Evolutionary conservation across 2,329 filamentous ascomycete genomes (phyloP).

Genomic region (Sporothrix euskadiensis): DNA sequence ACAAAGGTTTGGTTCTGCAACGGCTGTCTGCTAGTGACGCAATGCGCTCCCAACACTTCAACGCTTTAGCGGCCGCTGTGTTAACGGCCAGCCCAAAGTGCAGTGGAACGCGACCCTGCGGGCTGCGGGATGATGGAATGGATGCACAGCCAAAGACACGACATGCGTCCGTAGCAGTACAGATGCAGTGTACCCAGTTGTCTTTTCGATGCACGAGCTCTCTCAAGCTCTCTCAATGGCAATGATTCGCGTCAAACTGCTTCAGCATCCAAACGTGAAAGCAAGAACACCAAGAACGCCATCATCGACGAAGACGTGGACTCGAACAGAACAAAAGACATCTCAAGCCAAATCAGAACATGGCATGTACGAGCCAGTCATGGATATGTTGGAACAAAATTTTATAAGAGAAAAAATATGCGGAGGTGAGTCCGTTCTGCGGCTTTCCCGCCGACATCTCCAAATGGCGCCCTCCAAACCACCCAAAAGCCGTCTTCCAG

Average conservation of each 20-base stretch:
- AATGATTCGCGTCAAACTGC: background rate
- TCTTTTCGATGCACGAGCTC: background rate
- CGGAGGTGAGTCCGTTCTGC: constrained; percentile 14
- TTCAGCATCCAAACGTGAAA: background rate
- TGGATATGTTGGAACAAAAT: background rate
- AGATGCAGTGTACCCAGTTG: background rate
- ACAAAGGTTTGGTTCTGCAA: constrained; percentile 7
- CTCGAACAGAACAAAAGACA: too few relatives aligned
- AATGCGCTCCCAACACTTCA: background rate
- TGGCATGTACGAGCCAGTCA: background rate
- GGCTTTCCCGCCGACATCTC: constrained; percentile 11
- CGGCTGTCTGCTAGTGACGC: constrained; percentile 1
- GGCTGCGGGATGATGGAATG: background rate
- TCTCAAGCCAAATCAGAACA: background rate
- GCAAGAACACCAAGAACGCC: background rate
- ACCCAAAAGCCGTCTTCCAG: constrained; percentile 17
- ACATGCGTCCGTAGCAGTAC: background rate
- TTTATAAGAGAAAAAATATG: background rate
- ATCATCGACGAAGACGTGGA: background rate
- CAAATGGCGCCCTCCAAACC: background rate
- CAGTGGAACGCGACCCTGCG: background rate
- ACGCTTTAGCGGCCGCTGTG: background rate
- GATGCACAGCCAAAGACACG: background rate
- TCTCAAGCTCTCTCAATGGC: background rate
- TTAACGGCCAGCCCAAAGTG: background rate